Evolutionary conservation across 495 filamentous ascomycete genomes (phyloP).

Genomic region (Penicillium verhagenii): DNA sequence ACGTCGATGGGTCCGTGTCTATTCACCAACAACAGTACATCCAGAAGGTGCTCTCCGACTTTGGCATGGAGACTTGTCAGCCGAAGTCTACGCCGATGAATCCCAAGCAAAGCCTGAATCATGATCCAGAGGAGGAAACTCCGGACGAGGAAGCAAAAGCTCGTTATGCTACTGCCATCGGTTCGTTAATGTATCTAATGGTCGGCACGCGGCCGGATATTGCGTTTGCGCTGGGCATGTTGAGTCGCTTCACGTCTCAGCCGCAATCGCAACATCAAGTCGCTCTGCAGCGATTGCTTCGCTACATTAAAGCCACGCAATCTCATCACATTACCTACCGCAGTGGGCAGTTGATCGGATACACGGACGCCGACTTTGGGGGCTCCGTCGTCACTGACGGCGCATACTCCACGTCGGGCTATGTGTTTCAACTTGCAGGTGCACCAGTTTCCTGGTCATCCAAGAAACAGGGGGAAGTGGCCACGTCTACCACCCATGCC

Average conservation of each 20-base stretch:
- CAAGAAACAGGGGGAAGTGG: conserved; percentile 17
- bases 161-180: conserved; percentile 8
- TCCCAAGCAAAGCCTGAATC: conserved; percentile 9
- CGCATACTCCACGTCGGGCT: conserved; percentile 10
- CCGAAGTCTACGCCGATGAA: conserved; percentile 7
- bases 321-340: conserved; percentile 8
- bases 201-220: conserved; percentile 7
- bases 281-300: conserved; percentile 6
- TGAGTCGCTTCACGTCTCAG: conserved; percentile 13
- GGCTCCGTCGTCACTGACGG: conserved; percentile 12
- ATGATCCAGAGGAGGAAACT: conserved; percentile 2
- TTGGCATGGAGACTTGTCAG: conserved; percentile 10
- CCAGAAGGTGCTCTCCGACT: conserved; percentile 17
- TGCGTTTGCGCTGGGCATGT: conserved; percentile 7
- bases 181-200: conserved; percentile 8
- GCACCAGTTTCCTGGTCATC: conserved; percentile 13
- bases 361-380: conserved; percentile 9
- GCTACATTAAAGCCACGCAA: conserved; percentile 9
- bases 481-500: conserved; percentile 18
- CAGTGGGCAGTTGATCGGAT: conserved; percentile 6
- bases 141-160: conserved; percentile 8
- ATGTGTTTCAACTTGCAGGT: conserved; percentile 14
- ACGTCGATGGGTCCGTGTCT: conserved; percentile 5
- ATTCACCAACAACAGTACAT: conserved; percentile 10
- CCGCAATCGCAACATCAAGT: conserved; percentile 10